A percentile compares a stretch with the other conserved stretches of the same genome.
Evolutionary conservation across 306 rosid species (phyloP).

Genomic region (Vigna unguiculata): DNA sequence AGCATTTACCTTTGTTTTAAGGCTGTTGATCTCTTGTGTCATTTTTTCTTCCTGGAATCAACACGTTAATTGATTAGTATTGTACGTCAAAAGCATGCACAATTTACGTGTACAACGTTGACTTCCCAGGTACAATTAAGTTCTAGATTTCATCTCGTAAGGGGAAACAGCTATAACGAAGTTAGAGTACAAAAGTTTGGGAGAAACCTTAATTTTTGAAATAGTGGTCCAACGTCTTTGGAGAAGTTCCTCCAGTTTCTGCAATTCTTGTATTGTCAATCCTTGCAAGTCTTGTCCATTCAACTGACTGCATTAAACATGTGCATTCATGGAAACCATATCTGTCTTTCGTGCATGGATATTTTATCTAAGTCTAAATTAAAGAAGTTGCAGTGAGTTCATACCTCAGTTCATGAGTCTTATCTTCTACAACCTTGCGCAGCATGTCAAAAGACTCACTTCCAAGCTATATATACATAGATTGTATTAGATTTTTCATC

Average conservation of each 20-base stretch:
- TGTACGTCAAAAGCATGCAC: neutral
- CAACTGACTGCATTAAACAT: neutral
- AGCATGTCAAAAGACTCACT: neutral
- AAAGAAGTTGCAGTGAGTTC: neutral
- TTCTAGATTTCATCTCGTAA: neutral
- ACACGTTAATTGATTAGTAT: neutral
- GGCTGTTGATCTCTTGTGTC: neutral
- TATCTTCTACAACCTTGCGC: constrained; percentile 6
- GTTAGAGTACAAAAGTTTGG: neutral
- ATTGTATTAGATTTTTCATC: neutral
- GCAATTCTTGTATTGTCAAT: constrained; percentile 20
- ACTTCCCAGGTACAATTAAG: neutral
- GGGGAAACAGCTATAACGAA: neutral
- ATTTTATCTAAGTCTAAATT: neutral
- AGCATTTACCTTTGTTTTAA: constrained; percentile 7
- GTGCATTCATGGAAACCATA: neutral
- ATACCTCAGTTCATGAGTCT: constrained; percentile 12
- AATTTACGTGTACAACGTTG: neutral
- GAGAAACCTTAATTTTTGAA: constrained; percentile 8
- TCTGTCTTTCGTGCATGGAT: neutral
- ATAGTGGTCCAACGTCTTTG: neutral
- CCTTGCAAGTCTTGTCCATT: constrained; percentile 9
- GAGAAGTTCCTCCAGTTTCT: constrained; percentile 30
- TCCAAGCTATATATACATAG: neutral
- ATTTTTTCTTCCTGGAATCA: constrained; percentile 28